A percentile compares a stretch with the other conserved stretches of the same genome.
Conservation (phyloP, 2,329 filamentous ascomycete genomes). For the Myotisia sp. region DNA sequence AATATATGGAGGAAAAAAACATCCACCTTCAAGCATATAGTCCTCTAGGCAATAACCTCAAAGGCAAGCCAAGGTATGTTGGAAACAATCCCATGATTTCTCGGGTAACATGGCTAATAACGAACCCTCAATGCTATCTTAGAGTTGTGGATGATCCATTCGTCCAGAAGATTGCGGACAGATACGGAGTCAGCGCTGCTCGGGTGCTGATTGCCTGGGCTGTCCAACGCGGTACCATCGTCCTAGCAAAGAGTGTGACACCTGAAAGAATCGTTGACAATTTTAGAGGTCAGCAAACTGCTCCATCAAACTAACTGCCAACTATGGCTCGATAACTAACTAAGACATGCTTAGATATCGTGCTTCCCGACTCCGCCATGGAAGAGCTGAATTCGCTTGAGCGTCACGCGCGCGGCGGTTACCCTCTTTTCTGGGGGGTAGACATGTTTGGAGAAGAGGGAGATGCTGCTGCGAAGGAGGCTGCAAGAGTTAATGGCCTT, state of each 20-base stretch:
- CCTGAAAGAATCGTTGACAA: constrained; percentile 36
- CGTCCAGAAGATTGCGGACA: constrained; percentile 46
- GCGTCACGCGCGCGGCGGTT: constrained; percentile 3
- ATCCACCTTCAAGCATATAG: constrained; percentile 41
- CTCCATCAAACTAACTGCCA: not conserved
- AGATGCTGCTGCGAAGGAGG: constrained; percentile 3
- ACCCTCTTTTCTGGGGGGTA: constrained; percentile 7
- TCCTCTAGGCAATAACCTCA: constrained; percentile 24
- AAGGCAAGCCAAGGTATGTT: constrained; percentile 3
- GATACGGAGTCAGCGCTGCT: constrained; percentile 42
- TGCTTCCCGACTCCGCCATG: constrained; percentile 6
- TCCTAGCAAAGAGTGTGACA: constrained; percentile 42
- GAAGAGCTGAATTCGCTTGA: constrained; percentile 7
- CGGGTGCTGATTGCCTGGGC: constrained; percentile 42
- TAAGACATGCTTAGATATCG: constrained; percentile 2
- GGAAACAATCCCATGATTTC: not conserved
- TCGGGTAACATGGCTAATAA: too few species aligned
- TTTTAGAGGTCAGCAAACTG: constrained; percentile 18
- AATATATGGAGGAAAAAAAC: constrained; percentile 36
- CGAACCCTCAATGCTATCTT: not conserved
- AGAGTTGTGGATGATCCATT: constrained; percentile 45
- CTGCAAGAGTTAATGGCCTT: constrained; percentile 3
- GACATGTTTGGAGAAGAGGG: constrained; percentile 9
- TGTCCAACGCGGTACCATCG: constrained; percentile 39
- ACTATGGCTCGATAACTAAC: not conserved